Conservation (phyloP, 2,329 filamentous ascomycete genomes). For the Ophiostoma quercus region DNA sequence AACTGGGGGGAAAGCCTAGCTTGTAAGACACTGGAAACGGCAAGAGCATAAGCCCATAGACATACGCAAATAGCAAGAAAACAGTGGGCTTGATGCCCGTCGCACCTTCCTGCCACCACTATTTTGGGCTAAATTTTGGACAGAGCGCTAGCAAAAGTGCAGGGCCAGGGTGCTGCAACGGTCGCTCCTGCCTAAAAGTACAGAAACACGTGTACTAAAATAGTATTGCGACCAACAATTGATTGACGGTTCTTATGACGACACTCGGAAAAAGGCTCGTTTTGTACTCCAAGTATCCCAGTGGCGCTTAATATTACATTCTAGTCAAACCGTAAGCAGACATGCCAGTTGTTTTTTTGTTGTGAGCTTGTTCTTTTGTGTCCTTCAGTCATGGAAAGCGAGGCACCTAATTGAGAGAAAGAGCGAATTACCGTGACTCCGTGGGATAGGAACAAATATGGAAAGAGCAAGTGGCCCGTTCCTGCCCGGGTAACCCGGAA, state of each 20-base stretch:
- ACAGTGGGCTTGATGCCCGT: constrained; percentile 7
- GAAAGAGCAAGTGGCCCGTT: not conserved
- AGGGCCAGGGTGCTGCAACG: not conserved
- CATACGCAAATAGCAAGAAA: not conserved
- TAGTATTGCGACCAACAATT: not conserved
- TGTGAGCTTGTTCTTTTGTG: not conserved
- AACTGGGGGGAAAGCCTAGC: not conserved
- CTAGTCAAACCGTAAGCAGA: not conserved
- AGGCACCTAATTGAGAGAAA: not conserved
- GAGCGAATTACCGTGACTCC: not conserved
- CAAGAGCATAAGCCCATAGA: not conserved
- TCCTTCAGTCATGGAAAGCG: not conserved
- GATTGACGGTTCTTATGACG: not conserved
- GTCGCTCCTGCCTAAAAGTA: not conserved
- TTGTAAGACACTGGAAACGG: constrained; percentile 5
- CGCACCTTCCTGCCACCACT: constrained; percentile 1
- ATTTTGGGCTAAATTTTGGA: not conserved
- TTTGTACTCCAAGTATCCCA: not conserved
- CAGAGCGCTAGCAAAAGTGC: not conserved
- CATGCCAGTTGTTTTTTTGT: not conserved
- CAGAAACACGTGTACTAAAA: not conserved
- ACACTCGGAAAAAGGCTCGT: not conserved
- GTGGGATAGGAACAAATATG: not conserved
- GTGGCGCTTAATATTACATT: not conserved
- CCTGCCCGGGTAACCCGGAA: not conserved